Conservation (phyloP, 2,329 filamentous ascomycete genomes). For the Pyrenophora graminea region DNA sequence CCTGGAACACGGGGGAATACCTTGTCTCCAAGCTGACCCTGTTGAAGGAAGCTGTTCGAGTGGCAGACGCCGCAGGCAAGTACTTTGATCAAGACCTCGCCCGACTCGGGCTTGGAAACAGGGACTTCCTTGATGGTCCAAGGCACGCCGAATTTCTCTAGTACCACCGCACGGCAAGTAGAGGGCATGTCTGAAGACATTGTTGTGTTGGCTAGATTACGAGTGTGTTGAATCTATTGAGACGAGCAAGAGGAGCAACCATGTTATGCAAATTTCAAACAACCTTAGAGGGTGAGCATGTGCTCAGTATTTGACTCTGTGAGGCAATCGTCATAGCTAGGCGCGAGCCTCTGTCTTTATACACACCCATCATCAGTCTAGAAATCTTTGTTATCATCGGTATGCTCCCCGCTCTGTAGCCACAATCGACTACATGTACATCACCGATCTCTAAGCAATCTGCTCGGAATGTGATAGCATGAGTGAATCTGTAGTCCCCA, state of each 20-base stretch:
- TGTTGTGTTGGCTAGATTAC: background rate
- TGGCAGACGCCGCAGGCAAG: slow-evolving; percentile 74
- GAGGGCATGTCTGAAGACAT: slow-evolving; percentile 52
- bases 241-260: background rate
- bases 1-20: slow-evolving; percentile 64
- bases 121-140: slow-evolving; percentile 64
- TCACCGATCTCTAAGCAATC: too few species aligned
- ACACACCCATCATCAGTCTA: background rate
- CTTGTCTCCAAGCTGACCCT: slow-evolving; percentile 24
- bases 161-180: slow-evolving; percentile 68
- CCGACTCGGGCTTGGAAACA: slow-evolving; percentile 59
- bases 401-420: background rate
- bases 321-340: background rate
- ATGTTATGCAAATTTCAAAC: background rate
- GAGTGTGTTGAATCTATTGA: too few species aligned
- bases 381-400: slow-evolving; percentile 2
- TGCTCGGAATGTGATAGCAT: too few species aligned
- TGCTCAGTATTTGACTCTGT: background rate
- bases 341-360: slow-evolving; percentile 1
- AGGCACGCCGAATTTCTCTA: slow-evolving; percentile 58
- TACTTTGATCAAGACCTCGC: slow-evolving; percentile 71
- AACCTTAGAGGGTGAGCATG: background rate
- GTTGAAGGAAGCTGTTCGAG: slow-evolving; percentile 56
- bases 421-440: too few species aligned
- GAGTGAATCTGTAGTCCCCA: background rate